These are phyloP conservation scores for Dothideomycetidae sp. DNA, from an alignment of 2,329 filamentous ascomycete genomes.

Conservation along the genomic window DNA sequence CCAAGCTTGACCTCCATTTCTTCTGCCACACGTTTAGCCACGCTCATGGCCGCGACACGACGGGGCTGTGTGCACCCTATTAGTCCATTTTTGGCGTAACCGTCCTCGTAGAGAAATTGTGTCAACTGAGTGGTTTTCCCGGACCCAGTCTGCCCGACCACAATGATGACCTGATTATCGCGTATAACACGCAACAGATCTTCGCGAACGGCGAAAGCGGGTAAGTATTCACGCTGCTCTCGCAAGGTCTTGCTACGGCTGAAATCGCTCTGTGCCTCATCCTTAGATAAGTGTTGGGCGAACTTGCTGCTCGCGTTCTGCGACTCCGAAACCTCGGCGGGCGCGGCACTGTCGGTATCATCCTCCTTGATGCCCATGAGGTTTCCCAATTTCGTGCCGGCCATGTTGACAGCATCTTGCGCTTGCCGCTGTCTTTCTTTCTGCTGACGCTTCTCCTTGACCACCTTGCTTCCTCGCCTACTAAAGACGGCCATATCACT, in stretches of 20 bases:
- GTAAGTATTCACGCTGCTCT: constrained; percentile 85
- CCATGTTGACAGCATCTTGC: constrained; percentile 84
- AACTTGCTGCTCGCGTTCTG: constrained; percentile 58
- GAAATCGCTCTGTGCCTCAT: constrained; percentile 71
- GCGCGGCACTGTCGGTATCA: constrained; percentile 71
- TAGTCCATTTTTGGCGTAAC: constrained; percentile 73
- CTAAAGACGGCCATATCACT: constrained; percentile 99
- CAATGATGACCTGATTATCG: constrained; percentile 83
- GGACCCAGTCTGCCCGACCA: constrained; percentile 92
- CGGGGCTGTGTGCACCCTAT: constrained; percentile 95
- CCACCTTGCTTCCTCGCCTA: constrained; percentile 83
- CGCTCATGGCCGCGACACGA: constrained; percentile 93
- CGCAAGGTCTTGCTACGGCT: constrained; percentile 80
- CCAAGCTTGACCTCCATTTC: constrained; percentile 94
- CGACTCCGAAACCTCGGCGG: constrained; percentile 53
- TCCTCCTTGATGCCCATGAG: constrained; percentile 92
- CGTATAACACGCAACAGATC: constrained; percentile 76
- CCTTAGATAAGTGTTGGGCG: constrained; percentile 66
- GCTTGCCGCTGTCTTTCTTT: constrained; percentile 88
- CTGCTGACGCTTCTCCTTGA: constrained; percentile 80
- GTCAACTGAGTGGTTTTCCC: constrained; percentile 96
- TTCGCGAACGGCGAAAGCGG: constrained; percentile 75
- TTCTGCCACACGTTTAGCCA: constrained; percentile 92
- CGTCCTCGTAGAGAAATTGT: constrained; percentile 85
- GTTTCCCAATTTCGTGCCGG: constrained; percentile 83